phyloP scores from a whole-genome alignment of 2,329 filamentous ascomycete species.

The Colletotrichum sublineola region DNA sequence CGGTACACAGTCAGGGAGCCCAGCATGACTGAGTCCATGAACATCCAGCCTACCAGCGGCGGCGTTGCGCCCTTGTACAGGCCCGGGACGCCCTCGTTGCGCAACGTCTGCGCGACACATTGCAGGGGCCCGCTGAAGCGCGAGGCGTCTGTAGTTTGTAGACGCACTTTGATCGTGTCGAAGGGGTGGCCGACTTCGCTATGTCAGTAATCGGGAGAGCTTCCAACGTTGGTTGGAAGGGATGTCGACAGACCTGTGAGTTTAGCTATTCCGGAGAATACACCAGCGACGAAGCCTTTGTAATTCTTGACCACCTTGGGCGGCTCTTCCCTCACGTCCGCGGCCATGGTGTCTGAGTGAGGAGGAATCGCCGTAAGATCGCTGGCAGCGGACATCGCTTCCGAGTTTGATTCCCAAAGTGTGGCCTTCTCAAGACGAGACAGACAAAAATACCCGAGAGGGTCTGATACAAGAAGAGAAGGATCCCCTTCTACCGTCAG shows the following conservation, averaged over 20 bases:
- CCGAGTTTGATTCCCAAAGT: background rate
- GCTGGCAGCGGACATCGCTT: constrained; percentile 7
- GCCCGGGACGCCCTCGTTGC: constrained; percentile 85
- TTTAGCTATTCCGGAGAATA: constrained; percentile 95
- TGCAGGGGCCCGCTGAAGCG: constrained; percentile 90
- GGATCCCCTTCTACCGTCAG: background rate
- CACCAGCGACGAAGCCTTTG: constrained; percentile 96
- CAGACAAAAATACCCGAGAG: background rate
- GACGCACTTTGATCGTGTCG: constrained; percentile 95
- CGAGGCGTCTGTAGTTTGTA: constrained; percentile 84
- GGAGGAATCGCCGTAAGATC: constrained; percentile 12
- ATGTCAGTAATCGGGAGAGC: constrained; percentile 3
- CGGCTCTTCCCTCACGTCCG: constrained; percentile 50
- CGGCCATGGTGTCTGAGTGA: constrained; percentile 35
- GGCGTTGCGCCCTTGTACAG: constrained; percentile 96
- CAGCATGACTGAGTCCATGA: constrained; percentile 94
- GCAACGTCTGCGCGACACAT: constrained; percentile 86
- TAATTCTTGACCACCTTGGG: constrained; percentile 71
- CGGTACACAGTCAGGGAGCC: constrained; percentile 93
- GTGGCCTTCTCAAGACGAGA: constrained; percentile 2
- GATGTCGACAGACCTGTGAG: constrained; percentile 67
- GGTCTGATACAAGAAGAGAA: constrained; percentile 10
- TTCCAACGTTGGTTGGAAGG: background rate
- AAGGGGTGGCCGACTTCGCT: constrained; percentile 77
- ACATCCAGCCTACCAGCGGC: constrained; percentile 95